Conservation (phyloP, 345 rosid genomes). For the Carallia brachiata region DNA sequence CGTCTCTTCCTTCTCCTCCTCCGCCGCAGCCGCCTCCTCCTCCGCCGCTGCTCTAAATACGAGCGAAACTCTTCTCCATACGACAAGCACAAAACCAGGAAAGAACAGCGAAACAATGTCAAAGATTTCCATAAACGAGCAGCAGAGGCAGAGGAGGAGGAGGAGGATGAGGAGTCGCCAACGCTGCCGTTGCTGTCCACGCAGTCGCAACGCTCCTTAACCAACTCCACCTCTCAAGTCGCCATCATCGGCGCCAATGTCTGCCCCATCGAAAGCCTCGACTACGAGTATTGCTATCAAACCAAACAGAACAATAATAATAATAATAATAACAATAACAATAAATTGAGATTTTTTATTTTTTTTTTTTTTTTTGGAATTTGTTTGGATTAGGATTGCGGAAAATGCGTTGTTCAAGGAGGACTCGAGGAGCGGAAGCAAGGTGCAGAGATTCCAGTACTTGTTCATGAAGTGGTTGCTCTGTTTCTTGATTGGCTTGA, state of each 20-base stretch:
- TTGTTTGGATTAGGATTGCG: conserved; percentile 43
- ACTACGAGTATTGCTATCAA: conserved; percentile 60
- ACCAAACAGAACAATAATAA: no score
- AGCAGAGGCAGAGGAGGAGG: background rate
- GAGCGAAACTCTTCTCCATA: no score
- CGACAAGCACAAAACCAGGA: background rate
- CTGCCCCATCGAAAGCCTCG: conserved; percentile 89
- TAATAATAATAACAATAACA: no score
- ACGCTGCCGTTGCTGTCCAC: conserved; percentile 47
- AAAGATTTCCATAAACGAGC: conserved; percentile 3
- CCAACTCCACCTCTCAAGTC: conserved; percentile 81
- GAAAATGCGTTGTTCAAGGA: conserved; percentile 93
- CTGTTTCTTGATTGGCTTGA: conserved; percentile 61
- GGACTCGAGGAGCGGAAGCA: conserved; percentile 80
- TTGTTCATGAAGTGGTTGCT: conserved; percentile 79
- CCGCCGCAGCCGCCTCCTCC: no score
- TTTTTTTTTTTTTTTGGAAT: conserved; percentile 3
- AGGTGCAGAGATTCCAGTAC: conserved; percentile 64
- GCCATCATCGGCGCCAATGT: conserved; percentile 83
- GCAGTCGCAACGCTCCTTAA: conserved; percentile 35
- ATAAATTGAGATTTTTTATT: background rate
- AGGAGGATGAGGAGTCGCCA: conserved; percentile 42
- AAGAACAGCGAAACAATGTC: background rate
- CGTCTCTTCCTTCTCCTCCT: no score
- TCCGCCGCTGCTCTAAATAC: no score